Evolutionary conservation across 2,329 filamentous ascomycete genomes (phyloP), one percentile per base, ranked within the genome.

Genomic region (Parasarocladium wereldwijsianum): DNA sequence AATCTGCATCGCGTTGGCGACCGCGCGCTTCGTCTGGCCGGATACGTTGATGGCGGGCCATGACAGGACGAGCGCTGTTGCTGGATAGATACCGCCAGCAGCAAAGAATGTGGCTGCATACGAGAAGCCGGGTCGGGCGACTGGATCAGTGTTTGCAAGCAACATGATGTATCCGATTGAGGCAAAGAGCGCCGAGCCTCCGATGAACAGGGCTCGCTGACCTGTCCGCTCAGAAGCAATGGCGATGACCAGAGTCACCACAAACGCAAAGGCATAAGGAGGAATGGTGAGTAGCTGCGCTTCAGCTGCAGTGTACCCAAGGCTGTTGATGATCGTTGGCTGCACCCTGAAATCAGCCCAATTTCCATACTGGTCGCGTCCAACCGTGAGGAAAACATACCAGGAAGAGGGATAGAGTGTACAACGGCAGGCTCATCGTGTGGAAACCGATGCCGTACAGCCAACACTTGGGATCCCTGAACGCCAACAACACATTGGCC

Each of bases 21-120:
- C 70, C 1, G 70, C 72, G 1, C 76, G 60, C 49, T 82, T 82
- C 0, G 73, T 78, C 49, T 80, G 74, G 0, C 74, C 73, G 0
- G 70, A 74, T 1, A 82, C 71, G 34, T 82, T 81, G 46, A 77
- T 78, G 2, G 76, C 75, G 0, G 75, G 72, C 76, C 76, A 82
- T 1, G 69, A 72, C 0, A 82, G 55, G 0, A 72, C 66, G 3
- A 79, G 60, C 0, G 73, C 72, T 0, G 62, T 66, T 0, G 70
- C 65, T 0, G 75, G 74, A 43, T 78, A 81, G 38, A 81, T 79
- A 0, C 76, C 76, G 0, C 64, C 71, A 0, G 71, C 70, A 0
- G 70, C 70, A 36, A 79, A 67, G 43, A 77, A 69, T 0, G 67
- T 73, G 3, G 70, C 72, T 0, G 61, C 38, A 38, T 77, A 77